Evolutionary conservation across 805 yeast species (phyloP), one percentile per base, ranked within the genome.

Genomic region (Ogataea ramenticola): DNA sequence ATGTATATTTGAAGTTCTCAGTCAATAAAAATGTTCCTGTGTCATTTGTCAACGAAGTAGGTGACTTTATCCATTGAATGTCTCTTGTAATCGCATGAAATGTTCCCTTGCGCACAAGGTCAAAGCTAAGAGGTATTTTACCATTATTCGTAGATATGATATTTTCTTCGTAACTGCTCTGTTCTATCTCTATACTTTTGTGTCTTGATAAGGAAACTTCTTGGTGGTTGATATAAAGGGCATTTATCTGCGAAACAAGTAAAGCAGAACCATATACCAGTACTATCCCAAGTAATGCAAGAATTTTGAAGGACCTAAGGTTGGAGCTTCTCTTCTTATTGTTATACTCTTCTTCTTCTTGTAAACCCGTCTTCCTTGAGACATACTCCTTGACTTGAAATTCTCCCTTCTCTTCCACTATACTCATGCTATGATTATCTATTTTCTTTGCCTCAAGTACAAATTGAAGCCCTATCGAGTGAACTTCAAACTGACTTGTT

Each of bases 61-160:
- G 77, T 1, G 71, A 63, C 43, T 55, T 56, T 38, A 86, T 75
- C 96, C 96, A 87, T 58, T 84, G 91, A 29, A 87, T 67, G 9
- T 73, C 60, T 48, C 76, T 74, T 41, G 55, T 61, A 15, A 65
- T 61, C 0, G 93, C 82, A 0, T 57, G 48, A 52, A 84, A 84
- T 3, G 74, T 68, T 1, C 79, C 79, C 41, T 75, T 74, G 49
- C 91, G 71, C 2, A 71, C 64, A 35, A 67, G 65, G 1, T 66
- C 63, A 42, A 79, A 71, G 0, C 68, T 57, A 9, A 75, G 40
- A 7, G 66, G 65, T 8, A 44, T 42, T 36, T 57, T 60, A 6
- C 19, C 37, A 34, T 34, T 20, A 14, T 34, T 20, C n/a, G 35
- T 32, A 32, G 35, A n/a, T 11, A 4, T 32, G 20, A 4, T 2